These are phyloP conservation scores for Lantana camara DNA, from an alignment of 257 asterid genomes.

Conservation along the genomic window DNA sequence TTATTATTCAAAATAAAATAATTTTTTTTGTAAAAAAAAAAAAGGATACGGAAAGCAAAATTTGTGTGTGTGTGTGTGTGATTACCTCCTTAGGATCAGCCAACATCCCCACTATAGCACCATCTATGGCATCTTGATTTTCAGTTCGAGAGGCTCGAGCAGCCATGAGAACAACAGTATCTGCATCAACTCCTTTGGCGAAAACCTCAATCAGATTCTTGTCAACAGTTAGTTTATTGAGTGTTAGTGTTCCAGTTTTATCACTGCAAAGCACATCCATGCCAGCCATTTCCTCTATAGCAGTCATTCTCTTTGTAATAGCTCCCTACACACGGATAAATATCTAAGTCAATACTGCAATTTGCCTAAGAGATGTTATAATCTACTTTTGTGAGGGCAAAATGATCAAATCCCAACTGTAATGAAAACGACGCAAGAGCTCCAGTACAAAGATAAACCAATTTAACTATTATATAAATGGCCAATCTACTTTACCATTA, in stretches of 20 bases:
- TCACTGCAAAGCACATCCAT: constrained; percentile 99
- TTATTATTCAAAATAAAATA: neutral
- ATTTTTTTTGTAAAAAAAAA: neutral
- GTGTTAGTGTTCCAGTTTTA: constrained; percentile 90
- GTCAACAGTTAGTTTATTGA: constrained; percentile 95
- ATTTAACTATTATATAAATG: constrained; percentile 4
- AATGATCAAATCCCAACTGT: too few relatives aligned
- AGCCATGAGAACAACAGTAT: constrained; percentile 95
- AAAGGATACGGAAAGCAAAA: too few relatives aligned
- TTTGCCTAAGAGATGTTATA: neutral
- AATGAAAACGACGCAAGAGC: too few relatives aligned
- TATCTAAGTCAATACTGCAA: constrained; percentile 17
- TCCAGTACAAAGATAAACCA: too few relatives aligned
- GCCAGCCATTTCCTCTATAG: constrained; percentile 99
- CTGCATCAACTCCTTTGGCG: constrained; percentile 84
- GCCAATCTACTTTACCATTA: too few relatives aligned
- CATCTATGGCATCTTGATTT: constrained; percentile 96
- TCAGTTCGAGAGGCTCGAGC: constrained; percentile 95
- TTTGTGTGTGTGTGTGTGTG: too few relatives aligned
- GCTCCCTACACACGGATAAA: constrained; percentile 63
- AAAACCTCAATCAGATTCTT: constrained; percentile 95
- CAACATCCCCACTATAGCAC: constrained; percentile 93
- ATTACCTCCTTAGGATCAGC: constrained; percentile 98
- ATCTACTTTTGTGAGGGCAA: too few relatives aligned
- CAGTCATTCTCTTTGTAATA: constrained; percentile 98